A percentile compares a stretch with the other conserved stretches of the same genome.
phyloP scores from a whole-genome alignment of 2,329 filamentous ascomycete genomes.

The Venturia asperata region DNA sequence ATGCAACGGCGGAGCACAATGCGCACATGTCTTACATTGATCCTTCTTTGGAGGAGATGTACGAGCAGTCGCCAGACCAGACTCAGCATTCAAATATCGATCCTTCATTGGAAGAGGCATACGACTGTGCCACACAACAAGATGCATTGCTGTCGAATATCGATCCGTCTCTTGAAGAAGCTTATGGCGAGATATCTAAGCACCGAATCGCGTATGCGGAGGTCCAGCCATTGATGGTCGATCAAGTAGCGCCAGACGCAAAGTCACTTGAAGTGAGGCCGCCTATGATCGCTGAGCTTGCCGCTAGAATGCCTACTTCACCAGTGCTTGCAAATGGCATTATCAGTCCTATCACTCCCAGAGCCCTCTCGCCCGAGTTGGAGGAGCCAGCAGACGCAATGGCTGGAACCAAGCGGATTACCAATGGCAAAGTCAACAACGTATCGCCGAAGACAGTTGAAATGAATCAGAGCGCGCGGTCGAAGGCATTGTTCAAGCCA shows the following conservation, averaged over 20 bases:
- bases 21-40: neutral
- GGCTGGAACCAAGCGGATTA: neutral
- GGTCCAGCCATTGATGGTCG: neutral
- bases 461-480: neutral
- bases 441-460: neutral
- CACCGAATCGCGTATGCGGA: neutral
- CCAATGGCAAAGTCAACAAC: neutral
- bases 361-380: constrained; percentile 7
- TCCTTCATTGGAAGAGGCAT: neutral
- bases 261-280: neutral
- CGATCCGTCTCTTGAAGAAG: neutral
- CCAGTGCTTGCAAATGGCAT: constrained; percentile 10
- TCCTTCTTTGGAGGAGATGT: neutral
- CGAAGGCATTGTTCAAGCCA: neutral
- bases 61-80: neutral
- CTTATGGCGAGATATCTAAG: neutral
- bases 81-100: neutral
- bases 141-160: neutral
- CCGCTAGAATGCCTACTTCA: neutral
- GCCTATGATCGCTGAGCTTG: neutral
- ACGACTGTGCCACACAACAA: neutral
- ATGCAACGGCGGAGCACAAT: neutral
- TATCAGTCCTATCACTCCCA: constrained; percentile 10
- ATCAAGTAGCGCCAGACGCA: neutral
- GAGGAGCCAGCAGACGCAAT: neutral